Evolutionary conservation across 441 rosid genomes (phyloP).

Genomic region (Aleurites moluccanus): DNA sequence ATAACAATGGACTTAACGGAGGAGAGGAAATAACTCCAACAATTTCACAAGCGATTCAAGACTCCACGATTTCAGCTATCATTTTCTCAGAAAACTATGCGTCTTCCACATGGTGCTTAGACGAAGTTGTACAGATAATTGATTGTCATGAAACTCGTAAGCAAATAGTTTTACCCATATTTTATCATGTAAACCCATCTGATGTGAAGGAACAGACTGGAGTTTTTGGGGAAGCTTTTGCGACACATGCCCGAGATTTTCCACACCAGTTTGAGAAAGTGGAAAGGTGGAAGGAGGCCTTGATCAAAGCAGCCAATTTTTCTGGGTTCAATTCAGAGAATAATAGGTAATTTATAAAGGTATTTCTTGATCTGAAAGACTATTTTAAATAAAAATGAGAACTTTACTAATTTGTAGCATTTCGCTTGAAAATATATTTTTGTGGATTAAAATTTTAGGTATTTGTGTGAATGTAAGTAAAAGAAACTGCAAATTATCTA

Average conservation of each 20-base stretch:
- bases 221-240: not conserved
- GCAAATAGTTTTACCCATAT: not conserved
- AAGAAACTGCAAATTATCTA: not conserved
- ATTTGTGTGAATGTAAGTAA: not conserved
- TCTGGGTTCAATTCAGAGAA: not conserved
- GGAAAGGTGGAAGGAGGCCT: not conserved
- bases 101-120: slow-evolving; percentile 9
- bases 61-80: not conserved
- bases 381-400: too few relatives aligned
- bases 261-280: too few relatives aligned
- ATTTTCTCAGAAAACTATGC: slow-evolving; percentile 8
- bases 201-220: not conserved
- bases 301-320: not conserved
- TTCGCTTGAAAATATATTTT: too few relatives aligned
- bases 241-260: too few relatives aligned
- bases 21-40: slow-evolving; percentile 3
- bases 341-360: not conserved
- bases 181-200: not conserved
- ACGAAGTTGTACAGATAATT: slow-evolving; percentile 11
- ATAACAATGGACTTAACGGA: not conserved
- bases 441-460: too few relatives aligned
- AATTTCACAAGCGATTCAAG: not conserved
- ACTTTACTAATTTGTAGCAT: too few relatives aligned
- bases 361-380: too few relatives aligned
- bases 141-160: slow-evolving; percentile 4